A percentile compares a stretch with the other conserved stretches of the same genome.
Evolutionary conservation across 352 stramenopile species (phyloP).

Genomic region (Globisporangium abappressorium): DNA sequence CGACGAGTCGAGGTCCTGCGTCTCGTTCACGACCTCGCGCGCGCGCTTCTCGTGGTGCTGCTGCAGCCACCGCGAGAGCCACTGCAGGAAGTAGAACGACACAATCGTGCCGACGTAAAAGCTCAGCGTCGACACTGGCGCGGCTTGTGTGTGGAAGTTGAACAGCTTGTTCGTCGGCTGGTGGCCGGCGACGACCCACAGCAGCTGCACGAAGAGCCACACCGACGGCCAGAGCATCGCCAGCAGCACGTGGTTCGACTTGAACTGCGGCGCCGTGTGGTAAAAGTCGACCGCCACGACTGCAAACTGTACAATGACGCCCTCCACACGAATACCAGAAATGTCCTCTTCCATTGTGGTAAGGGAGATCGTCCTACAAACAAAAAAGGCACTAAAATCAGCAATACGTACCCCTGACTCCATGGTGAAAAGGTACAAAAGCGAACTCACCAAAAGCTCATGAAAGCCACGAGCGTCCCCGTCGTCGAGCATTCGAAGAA

Average conservation of each 20-base stretch:
- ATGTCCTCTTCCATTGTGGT: slow-evolving; percentile 31
- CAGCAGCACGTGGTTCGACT: slow-evolving; percentile 58
- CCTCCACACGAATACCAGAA: slow-evolving; percentile 30
- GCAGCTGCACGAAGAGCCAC: slow-evolving; percentile 55
- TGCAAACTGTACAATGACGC: slow-evolving; percentile 38
- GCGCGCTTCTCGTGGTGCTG: slow-evolving; percentile 25
- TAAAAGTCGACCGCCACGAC: slow-evolving; percentile 56
- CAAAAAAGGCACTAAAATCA: not conserved
- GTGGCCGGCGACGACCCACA: slow-evolving; percentile 55
- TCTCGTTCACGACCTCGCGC: slow-evolving; percentile 16
- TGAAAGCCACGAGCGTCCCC: slow-evolving; percentile 37
- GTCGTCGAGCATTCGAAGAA: slow-evolving; percentile 60
- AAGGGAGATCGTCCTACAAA: slow-evolving; percentile 36
- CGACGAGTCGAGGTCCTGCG: slow-evolving; percentile 25
- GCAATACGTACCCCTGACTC: not conserved
- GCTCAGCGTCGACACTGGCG: slow-evolving; percentile 30
- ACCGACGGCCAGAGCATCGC: slow-evolving; percentile 50
- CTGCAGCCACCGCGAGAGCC: slow-evolving; percentile 34
- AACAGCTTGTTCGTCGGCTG: slow-evolving; percentile 51
- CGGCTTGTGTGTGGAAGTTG: slow-evolving; percentile 53
- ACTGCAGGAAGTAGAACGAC: slow-evolving; percentile 42
- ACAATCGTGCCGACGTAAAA: slow-evolving; percentile 37
- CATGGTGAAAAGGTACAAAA: too few relatives aligned
- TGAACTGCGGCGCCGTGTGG: slow-evolving; percentile 57
- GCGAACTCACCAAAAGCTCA: slow-evolving; percentile 49